phyloP scores from a whole-genome alignment of 768 basidiomycete species.

The Boletus sp. region DNA sequence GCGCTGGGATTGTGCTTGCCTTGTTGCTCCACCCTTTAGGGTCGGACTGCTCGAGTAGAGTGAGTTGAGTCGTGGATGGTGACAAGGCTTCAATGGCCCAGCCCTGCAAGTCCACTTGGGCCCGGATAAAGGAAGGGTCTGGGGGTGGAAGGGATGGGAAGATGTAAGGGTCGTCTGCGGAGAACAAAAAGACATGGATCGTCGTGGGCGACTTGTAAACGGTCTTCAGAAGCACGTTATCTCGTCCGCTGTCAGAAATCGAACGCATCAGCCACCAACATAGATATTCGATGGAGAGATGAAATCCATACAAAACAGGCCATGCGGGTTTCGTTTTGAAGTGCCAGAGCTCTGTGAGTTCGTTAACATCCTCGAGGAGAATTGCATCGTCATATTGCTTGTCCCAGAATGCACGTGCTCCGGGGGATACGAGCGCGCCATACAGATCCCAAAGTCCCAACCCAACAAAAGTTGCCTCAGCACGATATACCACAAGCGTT shows the following conservation, averaged over 20 bases:
- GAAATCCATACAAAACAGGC: constrained; percentile 75
- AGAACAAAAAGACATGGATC: constrained; percentile 94
- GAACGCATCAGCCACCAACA: constrained; percentile 1
- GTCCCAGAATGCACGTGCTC: constrained; percentile 83
- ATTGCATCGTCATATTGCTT: constrained; percentile 84
- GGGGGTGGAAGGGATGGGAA: constrained; percentile 69
- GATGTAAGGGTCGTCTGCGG: constrained; percentile 82
- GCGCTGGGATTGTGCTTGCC: constrained; percentile 79
- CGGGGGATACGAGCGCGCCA: constrained; percentile 81
- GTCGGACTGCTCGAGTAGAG: constrained; percentile 93
- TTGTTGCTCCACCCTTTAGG: constrained; percentile 98
- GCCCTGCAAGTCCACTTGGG: constrained; percentile 96
- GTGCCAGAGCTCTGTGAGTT: constrained; percentile 91
- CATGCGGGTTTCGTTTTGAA: constrained; percentile 88
- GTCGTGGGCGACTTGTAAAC: constrained; percentile 96
- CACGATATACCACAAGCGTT: constrained; percentile 91
- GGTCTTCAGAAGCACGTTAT: constrained; percentile 87
- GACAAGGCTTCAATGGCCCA: constrained; percentile 97
- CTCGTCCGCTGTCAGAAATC: constrained; percentile 65
- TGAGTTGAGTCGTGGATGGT: constrained; percentile 90
- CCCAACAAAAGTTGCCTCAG: constrained; percentile 96
- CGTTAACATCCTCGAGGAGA: constrained; percentile 85
- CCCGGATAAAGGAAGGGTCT: constrained; percentile 81
- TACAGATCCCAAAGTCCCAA: constrained; percentile 95
- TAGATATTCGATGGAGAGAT: not conserved